Base-by-base conservation (phyloP, 148 eudicot species). In the Selenicereus undatus region DNA sequence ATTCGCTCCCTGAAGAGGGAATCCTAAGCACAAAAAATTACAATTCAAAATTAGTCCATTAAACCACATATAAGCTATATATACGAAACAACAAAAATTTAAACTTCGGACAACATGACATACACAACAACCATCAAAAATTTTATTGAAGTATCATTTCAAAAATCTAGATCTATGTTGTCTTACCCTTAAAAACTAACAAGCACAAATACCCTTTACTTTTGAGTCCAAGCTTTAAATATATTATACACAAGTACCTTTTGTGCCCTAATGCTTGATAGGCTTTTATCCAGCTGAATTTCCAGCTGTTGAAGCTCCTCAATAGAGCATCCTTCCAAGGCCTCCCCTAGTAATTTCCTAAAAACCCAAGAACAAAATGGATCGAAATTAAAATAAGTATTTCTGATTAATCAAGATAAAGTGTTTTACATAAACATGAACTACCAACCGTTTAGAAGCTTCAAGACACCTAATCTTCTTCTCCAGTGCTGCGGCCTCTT, bases 341-440 rank as follows among this genome's bases (percentile, higher is more conserved):
- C 76, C 4, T 89, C 87, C 64, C 96, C 96, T 84, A 92, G 35
- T 58, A 94, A 82, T 86, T 83, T 91, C 85, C 98, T 92, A 79
- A 64, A 21, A 60, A 80, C 32, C 32, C 32, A 32, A 32, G 2
- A 32, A 39, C 43, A 39, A 4, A 39, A 39, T 39, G 43, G 8
- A 39, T 39, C 43, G 43, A 39, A 1, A 2, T 39, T 39, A 39
- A 1, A 32, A 32, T 32, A 32, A 32, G 32, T 32, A 32, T 32
- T 2, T 32, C 32, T 32, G 32, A 32, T 32, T 32, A 4, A 0
- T 39, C 43, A 39, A 39, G 43, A 7, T 0, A 7, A 39, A 39
- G 43, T 39, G 43, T 39, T 39, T 4, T 1, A 39, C 7, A 39
- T 39, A 7, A 72, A 20, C 14, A 72, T 42, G 3, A 72, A 1